phyloP scores from a whole-genome alignment of 2,329 filamentous ascomycete species.

The Fusarium newnesense region DNA sequence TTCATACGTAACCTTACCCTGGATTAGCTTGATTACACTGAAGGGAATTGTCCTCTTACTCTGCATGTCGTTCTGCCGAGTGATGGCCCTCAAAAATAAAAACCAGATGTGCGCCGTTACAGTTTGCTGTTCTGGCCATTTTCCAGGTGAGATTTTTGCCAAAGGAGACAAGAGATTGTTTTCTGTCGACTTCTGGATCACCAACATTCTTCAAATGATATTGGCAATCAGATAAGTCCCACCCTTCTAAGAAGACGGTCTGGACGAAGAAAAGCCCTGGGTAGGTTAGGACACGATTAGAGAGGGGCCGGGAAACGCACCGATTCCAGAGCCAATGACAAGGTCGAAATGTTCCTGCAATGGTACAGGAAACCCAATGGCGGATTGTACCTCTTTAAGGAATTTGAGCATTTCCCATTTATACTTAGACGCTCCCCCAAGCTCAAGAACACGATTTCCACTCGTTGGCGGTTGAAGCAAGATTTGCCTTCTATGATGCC shows the following conservation, averaged over 20 bases:
- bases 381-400: background rate
- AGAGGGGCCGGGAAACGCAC: background rate
- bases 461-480: background rate
- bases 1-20: background rate
- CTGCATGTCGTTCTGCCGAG: background rate
- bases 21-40: background rate
- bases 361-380: background rate
- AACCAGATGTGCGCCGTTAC: background rate
- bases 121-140: background rate
- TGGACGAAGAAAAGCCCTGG: background rate
- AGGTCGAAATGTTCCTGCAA: background rate
- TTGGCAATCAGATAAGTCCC: background rate
- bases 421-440: background rate
- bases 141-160: background rate
- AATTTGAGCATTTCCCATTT: conserved; percentile 2
- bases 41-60: background rate
- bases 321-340: background rate
- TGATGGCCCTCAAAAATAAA: conserved; percentile 1
- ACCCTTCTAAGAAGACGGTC: background rate
- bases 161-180: background rate
- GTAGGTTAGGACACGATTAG: background rate
- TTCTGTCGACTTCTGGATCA: background rate
- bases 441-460: background rate
- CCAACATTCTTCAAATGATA: background rate
- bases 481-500: background rate